A percentile compares a stretch with the other conserved stretches of the same genome.
These are phyloP conservation scores for Amphichorda felina DNA, from an alignment of 2,329 filamentous ascomycete species.

Conservation along the genomic window DNA sequence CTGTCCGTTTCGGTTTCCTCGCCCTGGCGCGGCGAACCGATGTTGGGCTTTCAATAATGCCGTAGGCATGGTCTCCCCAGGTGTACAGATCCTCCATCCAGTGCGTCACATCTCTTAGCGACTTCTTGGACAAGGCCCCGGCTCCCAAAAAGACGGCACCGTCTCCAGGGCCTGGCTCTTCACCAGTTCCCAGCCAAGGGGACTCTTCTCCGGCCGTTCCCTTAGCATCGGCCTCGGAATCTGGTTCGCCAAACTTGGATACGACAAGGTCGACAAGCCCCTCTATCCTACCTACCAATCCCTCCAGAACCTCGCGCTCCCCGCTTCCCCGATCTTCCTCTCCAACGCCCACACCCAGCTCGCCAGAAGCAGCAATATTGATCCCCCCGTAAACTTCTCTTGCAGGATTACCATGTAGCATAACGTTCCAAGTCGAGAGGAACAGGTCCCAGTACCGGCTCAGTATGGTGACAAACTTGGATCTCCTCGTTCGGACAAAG, in stretches of 20 bases:
- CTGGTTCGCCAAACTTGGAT: conserved; percentile 61
- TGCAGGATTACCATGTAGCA: conserved; percentile 81
- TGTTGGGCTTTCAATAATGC: conserved; percentile 66
- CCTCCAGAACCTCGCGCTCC: conserved; percentile 85
- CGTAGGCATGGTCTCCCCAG: conserved; percentile 77
- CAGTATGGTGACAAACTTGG: conserved; percentile 61
- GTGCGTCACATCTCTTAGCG: conserved; percentile 59
- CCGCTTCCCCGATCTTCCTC: conserved; percentile 93
- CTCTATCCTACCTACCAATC: conserved; percentile 66
- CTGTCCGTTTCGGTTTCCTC: conserved; percentile 12
- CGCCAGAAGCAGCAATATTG: conserved; percentile 80
- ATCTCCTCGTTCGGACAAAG: conserved; percentile 49
- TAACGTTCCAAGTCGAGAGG: conserved; percentile 69
- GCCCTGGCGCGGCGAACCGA: conserved; percentile 42
- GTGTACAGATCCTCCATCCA: conserved; percentile 87
- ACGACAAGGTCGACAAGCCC: conserved; percentile 83
- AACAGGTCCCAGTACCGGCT: conserved; percentile 71
- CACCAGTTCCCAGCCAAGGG: conserved; percentile 64
- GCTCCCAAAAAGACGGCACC: conserved; percentile 79
- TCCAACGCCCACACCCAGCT: conserved; percentile 86
- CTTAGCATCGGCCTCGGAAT: conserved; percentile 14
- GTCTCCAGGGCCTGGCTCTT: conserved; percentile 58
- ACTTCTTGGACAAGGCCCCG: conserved; percentile 59
- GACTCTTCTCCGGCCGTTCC: conserved; percentile 9
- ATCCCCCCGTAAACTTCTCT: conserved; percentile 70